Base-by-base conservation (phyloP, 371 early-diverging fungal genomes). In the Circinella umbellata region DNA sequence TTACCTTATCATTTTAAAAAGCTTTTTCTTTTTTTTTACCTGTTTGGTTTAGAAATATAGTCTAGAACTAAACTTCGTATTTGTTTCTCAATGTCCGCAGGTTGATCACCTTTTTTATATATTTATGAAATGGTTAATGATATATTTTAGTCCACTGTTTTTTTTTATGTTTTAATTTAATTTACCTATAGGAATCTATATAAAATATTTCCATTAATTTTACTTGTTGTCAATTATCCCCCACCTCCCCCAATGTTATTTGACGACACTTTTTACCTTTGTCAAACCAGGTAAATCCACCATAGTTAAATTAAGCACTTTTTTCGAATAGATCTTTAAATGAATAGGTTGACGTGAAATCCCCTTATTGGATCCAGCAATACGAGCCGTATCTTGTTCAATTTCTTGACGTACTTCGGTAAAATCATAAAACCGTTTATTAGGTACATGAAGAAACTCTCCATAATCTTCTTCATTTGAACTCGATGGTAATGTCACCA, bases 221-320 rank as follows among this genome's bases (percentile, higher is more conserved):
- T 15, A 49, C n/a, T 20, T 57, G 57, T 57, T 57, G 57, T 57
- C 57, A 57, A 57, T 27, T 27, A 27, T 27, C 27, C 2, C 27
- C 27, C 2, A 1, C 27, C 27, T 2, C 27, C 27, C 27, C 27
- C 27, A 27, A 57, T 2, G 0, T 10, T 57, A 34, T 27, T 57
- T 57, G 51, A 51, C 51, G 51, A 51, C 20, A 18, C 10, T 39
- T 39, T 6, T 66, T 84, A 90, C 91, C 86, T 95, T 94, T 67
- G 95, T 94, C 46, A 98, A 77, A 34, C 98, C 98, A 8, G 98
- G 98, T 64, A 98, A 80, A 82, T 98, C 98, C 17, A 97, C 93
- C 36, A 98, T 79, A 1, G 97, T 98, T 51, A 98, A 76, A 71
- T 94, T 95, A 46, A 97, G 86, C 10, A 96, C 95, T 38, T 94